Evolutionary conservation across 306 rosid species (phyloP), one percentile per base, ranked within the genome.

Genomic region (Rubus parviflorus): DNA sequence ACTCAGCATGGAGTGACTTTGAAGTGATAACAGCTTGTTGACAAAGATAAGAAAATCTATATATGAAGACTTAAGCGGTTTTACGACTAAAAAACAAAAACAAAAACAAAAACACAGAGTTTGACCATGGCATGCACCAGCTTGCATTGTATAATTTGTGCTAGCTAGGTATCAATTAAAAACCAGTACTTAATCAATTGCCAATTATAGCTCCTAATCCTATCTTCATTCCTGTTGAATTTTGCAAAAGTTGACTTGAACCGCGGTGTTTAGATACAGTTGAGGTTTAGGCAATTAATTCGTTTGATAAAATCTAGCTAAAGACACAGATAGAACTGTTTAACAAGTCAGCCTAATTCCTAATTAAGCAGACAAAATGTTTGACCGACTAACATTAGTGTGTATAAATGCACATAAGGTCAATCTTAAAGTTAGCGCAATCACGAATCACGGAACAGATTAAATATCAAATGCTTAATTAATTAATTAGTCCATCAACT

Each of bases 401-500:
- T 42, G 25, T 65, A 65, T 41, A 65, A 65, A 40, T 65, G 47
- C 25, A n/a, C 14, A 65, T 45, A 62, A 8, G 48, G 30, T 65
- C 49, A 65, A 65, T 40, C 70, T 41, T 65, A 19, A 65, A 62
- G 12, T 20, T 41, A 65, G 48, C 70, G 48, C 40, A 65, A 38
- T 65, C 49, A 62, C 4, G 20, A 65, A 65, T 65, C 20, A 7
- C 46, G 48, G 48, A 65, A 65, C 49, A 14, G 7, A 40, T 65
- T 9, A 40, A 65, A 8, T 10, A 65, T 19, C 70, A 65, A 40
- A 40, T 17, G n/a, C 9, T 30, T 62, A 35, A 62, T 35, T 62
- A 35, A 62, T 35, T 62, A 62, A 30, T n/a, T 38, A 8, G 9
- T 12, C n/a, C 25, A 65, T 65, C 16, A 40, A 41, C 30, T 40